These are phyloP conservation scores for Penicillium dipodomyicola DNA, from an alignment of 495 filamentous ascomycete species.

Conservation along the genomic window DNA sequence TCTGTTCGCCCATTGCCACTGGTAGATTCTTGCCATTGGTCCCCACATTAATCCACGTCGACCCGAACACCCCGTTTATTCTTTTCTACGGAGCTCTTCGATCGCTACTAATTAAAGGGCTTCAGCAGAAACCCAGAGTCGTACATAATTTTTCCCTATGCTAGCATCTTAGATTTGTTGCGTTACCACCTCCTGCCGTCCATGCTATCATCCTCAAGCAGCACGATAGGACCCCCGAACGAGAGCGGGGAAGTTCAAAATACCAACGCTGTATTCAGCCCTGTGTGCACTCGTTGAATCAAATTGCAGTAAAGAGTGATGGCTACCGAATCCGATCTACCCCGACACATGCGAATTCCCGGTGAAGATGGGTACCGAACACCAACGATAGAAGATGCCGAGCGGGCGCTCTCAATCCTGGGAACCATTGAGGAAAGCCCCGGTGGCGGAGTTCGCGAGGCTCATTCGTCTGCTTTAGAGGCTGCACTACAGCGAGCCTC, in stretches of 20 bases:
- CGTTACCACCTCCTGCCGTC: background rate
- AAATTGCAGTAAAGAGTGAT: conserved; percentile 11
- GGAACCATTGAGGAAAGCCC: conserved; percentile 11
- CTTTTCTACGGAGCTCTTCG: background rate
- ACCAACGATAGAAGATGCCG: conserved; percentile 49
- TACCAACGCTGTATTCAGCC: background rate
- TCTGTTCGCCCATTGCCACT: background rate
- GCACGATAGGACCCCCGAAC: background rate
- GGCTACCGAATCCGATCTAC: conserved; percentile 27
- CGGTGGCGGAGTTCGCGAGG: conserved; percentile 22
- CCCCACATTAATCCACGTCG: conserved; percentile 11
- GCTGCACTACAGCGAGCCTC: conserved; percentile 23
- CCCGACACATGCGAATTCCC: conserved; percentile 41
- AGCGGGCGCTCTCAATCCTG: conserved; percentile 26
- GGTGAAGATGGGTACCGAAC: conserved; percentile 51
- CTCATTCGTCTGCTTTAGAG: conserved; percentile 37
- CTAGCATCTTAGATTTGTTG: background rate
- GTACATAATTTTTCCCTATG: background rate
- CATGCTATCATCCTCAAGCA: background rate
- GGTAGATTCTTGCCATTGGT: background rate
- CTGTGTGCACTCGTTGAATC: background rate
- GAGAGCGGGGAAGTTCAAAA: background rate
- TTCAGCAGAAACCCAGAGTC: background rate
- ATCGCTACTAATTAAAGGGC: background rate
- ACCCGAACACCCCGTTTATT: conserved; percentile 2